Conservation (phyloP, 441 rosid species). For the Theobroma grandiflorum region DNA sequence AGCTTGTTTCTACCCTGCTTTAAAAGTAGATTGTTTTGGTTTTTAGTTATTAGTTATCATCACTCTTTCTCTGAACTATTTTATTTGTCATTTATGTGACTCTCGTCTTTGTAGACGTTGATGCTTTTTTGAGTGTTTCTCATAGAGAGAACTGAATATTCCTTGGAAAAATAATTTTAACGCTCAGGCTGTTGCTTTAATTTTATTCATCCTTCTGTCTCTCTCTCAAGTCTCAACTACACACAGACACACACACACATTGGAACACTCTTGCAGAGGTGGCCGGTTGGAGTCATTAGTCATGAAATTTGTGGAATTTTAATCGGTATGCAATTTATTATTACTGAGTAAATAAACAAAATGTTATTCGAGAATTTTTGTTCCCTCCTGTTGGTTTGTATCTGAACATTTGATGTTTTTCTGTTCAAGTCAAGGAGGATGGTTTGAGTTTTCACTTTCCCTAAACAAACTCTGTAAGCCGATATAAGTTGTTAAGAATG, state of each 20-base stretch:
- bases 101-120: not conserved
- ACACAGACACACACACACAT: not conserved
- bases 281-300: not conserved
- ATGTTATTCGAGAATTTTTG: no score
- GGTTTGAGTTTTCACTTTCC: no score
- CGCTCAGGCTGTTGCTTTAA: not conserved
- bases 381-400: not conserved
- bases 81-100: not conserved
- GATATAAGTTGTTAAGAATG: not conserved
- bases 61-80: not conserved
- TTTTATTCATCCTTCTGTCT: not conserved
- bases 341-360: no score
- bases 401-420: no score
- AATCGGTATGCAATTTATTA: not conserved
- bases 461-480: no score
- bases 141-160: conserved; percentile 5
- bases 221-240: no score
- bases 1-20: not conserved
- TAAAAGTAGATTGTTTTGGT: conserved; percentile 13
- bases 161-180: not conserved
- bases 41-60: not conserved
- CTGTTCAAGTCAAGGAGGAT: no score
- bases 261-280: not conserved
- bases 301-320: not conserved
- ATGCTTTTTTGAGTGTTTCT: not conserved